Evolutionary conservation across 257 asterid species (phyloP).

Genomic region (Capsicum baccatum): DNA sequence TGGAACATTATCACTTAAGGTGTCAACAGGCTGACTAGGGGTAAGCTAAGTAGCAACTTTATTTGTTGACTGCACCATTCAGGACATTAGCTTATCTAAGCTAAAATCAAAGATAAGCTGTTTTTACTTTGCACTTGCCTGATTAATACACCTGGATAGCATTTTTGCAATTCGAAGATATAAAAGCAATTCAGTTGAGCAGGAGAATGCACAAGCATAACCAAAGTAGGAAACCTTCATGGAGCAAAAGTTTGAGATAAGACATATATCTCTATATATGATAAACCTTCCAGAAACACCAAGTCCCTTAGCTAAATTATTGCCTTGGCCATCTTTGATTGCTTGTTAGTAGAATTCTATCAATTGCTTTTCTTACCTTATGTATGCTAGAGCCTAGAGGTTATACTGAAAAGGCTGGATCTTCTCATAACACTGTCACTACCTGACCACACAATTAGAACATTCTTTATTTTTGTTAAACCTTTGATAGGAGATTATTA

Average conservation of each 20-base stretch:
- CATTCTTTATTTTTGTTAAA: neutral
- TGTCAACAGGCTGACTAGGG: neutral
- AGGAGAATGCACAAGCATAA: constrained; percentile 10
- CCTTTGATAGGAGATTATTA: neutral
- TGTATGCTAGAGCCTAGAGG: neutral
- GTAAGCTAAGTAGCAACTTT: neutral
- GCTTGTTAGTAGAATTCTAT: neutral
- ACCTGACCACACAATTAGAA: neutral
- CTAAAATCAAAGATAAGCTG: neutral
- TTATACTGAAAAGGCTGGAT: neutral
- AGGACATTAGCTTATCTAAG: constrained; percentile 7
- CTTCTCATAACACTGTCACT: neutral
- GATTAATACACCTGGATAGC: neutral
- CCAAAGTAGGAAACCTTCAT: constrained; percentile 22
- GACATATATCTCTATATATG: neutral
- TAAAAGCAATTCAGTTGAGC: neutral
- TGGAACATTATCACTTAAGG: constrained; percentile 7
- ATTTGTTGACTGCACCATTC: neutral
- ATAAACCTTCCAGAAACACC: constrained; percentile 1
- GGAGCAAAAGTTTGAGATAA: neutral
- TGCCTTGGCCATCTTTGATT: neutral
- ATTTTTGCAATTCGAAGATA: neutral
- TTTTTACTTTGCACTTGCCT: neutral
- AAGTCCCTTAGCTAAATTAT: neutral
- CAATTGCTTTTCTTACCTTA: neutral